phyloP scores from a whole-genome alignment of 2,329 filamentous ascomycete genomes.

The Hypoxylon sp. region DNA sequence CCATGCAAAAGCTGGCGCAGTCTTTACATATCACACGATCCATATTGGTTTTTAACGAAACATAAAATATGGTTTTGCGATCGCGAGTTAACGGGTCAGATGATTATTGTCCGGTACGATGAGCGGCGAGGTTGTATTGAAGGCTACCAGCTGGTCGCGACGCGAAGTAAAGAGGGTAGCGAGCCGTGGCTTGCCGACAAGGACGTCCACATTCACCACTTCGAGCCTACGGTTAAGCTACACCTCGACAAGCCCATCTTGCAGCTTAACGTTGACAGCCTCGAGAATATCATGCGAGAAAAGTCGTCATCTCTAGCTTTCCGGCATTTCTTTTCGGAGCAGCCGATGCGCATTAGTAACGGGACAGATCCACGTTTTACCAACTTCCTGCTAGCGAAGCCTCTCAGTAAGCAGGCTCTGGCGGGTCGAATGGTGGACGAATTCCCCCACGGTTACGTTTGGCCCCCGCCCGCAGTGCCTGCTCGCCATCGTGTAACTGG shows the following conservation, averaged over 20 bases:
- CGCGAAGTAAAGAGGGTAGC: slow-evolving; percentile 68
- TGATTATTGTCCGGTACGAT: slow-evolving; percentile 85
- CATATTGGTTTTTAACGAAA: slow-evolving; percentile 86
- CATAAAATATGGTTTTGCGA: slow-evolving; percentile 91
- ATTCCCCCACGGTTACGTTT: slow-evolving; percentile 71
- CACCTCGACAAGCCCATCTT: slow-evolving; percentile 83
- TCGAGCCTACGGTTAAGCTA: slow-evolving; percentile 78
- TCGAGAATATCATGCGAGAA: slow-evolving; percentile 47
- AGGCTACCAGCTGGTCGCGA: slow-evolving; percentile 81
- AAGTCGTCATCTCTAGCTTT: slow-evolving; percentile 33
- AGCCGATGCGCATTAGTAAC: slow-evolving; percentile 66
- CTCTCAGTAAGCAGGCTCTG: slow-evolving; percentile 59
- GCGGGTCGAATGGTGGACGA: slow-evolving; percentile 50
- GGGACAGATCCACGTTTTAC: slow-evolving; percentile 69
- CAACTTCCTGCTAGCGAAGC: slow-evolving; percentile 76
- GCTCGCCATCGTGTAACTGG: slow-evolving; percentile 68
- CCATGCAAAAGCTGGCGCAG: slow-evolving; percentile 77
- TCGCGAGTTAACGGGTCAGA: slow-evolving; percentile 77
- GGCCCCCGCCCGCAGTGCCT: slow-evolving; percentile 83
- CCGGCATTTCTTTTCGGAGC: slow-evolving; percentile 64
- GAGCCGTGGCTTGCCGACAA: slow-evolving; percentile 76
- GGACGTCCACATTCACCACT: slow-evolving; percentile 78
- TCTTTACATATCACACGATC: slow-evolving; percentile 81
- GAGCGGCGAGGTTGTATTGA: slow-evolving; percentile 81
- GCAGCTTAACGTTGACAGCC: slow-evolving; percentile 62